Evolutionary conservation across 1,139 yeast genomes (phyloP).

Genomic region (Blastobotrys illinoisensis): DNA sequence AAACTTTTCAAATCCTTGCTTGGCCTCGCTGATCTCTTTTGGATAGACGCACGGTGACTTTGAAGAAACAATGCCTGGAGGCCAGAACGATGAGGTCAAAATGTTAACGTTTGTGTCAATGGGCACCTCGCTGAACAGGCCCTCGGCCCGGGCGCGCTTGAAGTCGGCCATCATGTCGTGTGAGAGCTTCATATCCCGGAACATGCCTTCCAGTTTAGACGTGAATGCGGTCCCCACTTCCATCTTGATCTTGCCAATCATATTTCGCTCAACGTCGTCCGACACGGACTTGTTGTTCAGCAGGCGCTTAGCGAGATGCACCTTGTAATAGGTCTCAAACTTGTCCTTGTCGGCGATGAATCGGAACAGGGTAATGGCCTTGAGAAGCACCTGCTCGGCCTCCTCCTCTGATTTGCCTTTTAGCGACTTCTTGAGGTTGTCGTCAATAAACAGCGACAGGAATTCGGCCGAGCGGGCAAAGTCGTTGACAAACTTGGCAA

Average conservation of each 20-base stretch:
- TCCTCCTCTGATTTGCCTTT: constrained; percentile 48
- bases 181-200: constrained; percentile 68
- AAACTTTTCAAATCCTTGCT: constrained; percentile 41
- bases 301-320: constrained; percentile 79
- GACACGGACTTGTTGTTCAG: constrained; percentile 50
- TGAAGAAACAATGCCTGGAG: constrained; percentile 46
- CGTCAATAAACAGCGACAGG: constrained; percentile 72
- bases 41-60: constrained; percentile 54
- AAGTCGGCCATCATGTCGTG: constrained; percentile 52
- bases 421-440: constrained; percentile 54
- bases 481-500: constrained; percentile 57
- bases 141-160: constrained; percentile 12
- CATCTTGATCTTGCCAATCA: constrained; percentile 65
- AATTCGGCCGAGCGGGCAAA: constrained; percentile 62
- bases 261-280: constrained; percentile 61
- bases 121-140: constrained; percentile 13
- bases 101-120: constrained; percentile 47
- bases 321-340: constrained; percentile 81
- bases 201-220: constrained; percentile 82
- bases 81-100: constrained; percentile 56
- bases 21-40: constrained; percentile 39
- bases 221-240: constrained; percentile 81
- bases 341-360: constrained; percentile 79
- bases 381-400: constrained; percentile 49
- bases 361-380: constrained; percentile 57